Percentiles rank a stretch among this genome's conserved stretches.
Evolutionary conservation across 2,329 filamentous ascomycete genomes (phyloP).

Genomic region (Alternaria alternata): DNA sequence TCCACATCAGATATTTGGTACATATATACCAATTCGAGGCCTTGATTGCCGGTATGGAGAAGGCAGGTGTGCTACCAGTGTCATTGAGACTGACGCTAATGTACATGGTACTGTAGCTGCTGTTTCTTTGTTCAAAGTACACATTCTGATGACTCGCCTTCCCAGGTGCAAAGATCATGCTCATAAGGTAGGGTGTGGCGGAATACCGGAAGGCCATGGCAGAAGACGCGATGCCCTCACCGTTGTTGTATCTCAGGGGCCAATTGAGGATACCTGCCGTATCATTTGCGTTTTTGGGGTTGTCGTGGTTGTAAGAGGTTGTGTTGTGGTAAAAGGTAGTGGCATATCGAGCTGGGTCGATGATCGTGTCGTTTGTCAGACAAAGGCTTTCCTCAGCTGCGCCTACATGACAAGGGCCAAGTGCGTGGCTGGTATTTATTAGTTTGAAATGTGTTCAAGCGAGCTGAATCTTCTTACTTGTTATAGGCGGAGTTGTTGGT

Average conservation of each 20-base stretch:
- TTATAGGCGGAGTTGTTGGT: constrained; percentile 24
- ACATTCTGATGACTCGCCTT: constrained; percentile 29
- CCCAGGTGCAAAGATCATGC: constrained; percentile 49
- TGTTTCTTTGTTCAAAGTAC: constrained; percentile 46
- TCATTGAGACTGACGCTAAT: constrained; percentile 31
- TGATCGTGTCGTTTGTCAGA: constrained; percentile 7
- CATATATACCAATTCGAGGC: constrained; percentile 56
- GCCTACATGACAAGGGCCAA: constrained; percentile 53
- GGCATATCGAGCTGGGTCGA: constrained; percentile 21
- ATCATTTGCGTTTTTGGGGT: not conserved
- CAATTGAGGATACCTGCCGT: constrained; percentile 24
- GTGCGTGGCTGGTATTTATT: constrained; percentile 16
- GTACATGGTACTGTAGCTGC: constrained; percentile 36
- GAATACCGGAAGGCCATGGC: constrained; percentile 43
- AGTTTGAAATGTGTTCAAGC: not conserved
- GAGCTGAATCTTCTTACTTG: constrained; percentile 10
- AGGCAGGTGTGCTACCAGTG: constrained; percentile 49
- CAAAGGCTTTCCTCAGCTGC: constrained; percentile 56
- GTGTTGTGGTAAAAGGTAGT: constrained; percentile 42
- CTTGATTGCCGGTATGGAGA: constrained; percentile 18
- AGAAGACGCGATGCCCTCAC: constrained; percentile 22
- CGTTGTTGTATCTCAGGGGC: constrained; percentile 9
- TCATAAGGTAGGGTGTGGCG: constrained; percentile 50
- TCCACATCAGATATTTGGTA: constrained; percentile 53
- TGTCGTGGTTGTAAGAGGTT: constrained; percentile 18